Evolutionary conservation across 2,329 filamentous ascomycete species (phyloP), one percentile per base, ranked within the genome.

Genomic region (Monilinia aucupariae): DNA sequence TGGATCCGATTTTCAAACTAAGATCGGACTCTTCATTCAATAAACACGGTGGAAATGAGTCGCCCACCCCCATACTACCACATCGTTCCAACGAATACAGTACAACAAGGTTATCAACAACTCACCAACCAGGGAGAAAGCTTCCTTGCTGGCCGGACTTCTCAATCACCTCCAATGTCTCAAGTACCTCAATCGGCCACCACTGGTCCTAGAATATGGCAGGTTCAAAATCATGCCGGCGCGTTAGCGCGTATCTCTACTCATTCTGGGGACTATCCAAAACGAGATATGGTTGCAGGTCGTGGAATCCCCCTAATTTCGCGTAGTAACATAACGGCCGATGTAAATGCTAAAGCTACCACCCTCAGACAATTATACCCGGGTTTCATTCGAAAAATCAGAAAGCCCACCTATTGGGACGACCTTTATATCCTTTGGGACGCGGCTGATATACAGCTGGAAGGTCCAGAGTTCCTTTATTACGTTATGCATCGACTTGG

Each of bases 361-460:
- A 32, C 43, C 20, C 58, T 67, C 49, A 22, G 61, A 52, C 2
- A 52, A 1, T 15, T 25, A 59, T 68, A 59, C 22, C 58, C 55
- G 13, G 39, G 27, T 5, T 37, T 67, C 27, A 60, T 63, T 17
- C 54, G 64, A 17, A 17, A 45, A 13, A 56, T 69, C 30, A 53
- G 39, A 4, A 53, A 59, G 13, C 64, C 66, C 15, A 61, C 59
- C 5, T n/a, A 52, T 13, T 72, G 69, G 68, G 50, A 66, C n/a
- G 66, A 70, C 56, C 65, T 74, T 3, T 70, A 74, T 60, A 45
- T 68, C 10, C 75, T 72, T 59, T 75, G 73, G 63, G 74, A 75
- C 67, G 67, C 67, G 5, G 67, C 69, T 37, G 74, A 75, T 64
- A 66, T 74, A 15, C 69, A 66, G 47, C 55, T 68, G 37, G 66